phyloP scores from a whole-genome alignment of 305 asterid species.

The Fraxinus dipetala region DNA sequence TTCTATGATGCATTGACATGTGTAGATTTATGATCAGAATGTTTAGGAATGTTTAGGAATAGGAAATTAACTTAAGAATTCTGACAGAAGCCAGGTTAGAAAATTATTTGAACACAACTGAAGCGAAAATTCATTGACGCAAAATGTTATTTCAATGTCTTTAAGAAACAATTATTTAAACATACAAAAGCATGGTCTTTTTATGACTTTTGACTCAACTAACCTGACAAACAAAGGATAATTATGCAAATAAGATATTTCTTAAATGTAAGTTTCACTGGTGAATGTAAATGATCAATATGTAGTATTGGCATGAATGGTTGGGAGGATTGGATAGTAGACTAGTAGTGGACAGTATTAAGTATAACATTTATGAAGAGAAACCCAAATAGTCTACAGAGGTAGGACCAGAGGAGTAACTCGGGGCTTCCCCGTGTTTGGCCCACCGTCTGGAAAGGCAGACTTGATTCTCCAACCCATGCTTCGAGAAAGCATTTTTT shows the following conservation, averaged over 20 bases:
- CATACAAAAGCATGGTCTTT: not conserved
- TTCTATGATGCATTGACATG: not conserved
- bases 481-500: not conserved
- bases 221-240: not conserved
- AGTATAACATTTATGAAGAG: not conserved
- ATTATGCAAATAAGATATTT: not conserved
- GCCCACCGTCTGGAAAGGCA: not conserved
- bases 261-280: not conserved
- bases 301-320: slow-evolving; percentile 10
- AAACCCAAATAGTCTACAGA: not conserved
- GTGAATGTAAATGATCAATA: not conserved
- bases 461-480: not conserved
- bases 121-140: not conserved
- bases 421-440: not conserved
- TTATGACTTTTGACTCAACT: not conserved
- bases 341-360: not conserved
- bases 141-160: not conserved
- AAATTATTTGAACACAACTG: not conserved
- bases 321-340: not conserved
- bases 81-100: not conserved
- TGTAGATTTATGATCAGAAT: slow-evolving; percentile 19
- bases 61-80: not conserved
- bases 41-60: not conserved
- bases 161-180: not conserved
- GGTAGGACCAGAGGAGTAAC: not conserved